phyloP scores from a whole-genome alignment of 305 asterid genomes.

The Fraxinus angustifolia region DNA sequence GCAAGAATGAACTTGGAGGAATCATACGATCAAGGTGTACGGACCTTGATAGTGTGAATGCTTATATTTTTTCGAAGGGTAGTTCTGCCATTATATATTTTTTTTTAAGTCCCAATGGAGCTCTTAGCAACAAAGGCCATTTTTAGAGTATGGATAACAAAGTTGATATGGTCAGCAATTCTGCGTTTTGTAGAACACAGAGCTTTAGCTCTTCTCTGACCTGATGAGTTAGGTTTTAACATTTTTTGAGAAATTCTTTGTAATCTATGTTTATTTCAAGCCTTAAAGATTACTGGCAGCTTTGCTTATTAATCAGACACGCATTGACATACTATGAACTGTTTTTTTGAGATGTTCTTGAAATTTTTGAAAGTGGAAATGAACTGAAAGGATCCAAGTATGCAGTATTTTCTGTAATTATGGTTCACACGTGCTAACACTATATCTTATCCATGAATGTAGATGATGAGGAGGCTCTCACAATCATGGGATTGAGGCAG shows the following conservation, averaged over 20 bases:
- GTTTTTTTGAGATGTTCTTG: neutral
- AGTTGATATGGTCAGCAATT: neutral
- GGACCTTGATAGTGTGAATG: neutral
- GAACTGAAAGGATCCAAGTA: neutral
- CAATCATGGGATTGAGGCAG: constrained; percentile 30
- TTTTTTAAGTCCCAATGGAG: neutral
- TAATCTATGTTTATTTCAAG: neutral
- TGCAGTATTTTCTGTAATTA: neutral
- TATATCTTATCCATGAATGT: constrained; percentile 16
- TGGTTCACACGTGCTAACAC: constrained; percentile 19
- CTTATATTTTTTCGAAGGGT: neutral
- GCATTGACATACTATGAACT: neutral
- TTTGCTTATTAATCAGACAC: neutral
- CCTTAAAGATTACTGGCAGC: neutral
- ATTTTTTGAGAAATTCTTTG: neutral
- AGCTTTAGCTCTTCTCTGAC: neutral
- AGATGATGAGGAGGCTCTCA: constrained; percentile 40
- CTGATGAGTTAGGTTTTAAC: neutral
- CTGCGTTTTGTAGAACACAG: neutral
- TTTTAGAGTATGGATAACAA: neutral
- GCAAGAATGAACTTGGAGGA: neutral
- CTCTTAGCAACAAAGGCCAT: neutral
- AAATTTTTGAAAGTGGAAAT: neutral
- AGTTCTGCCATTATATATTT: neutral
- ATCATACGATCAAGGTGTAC: neutral